Percentiles rank a stretch among this genome's conserved stretches.
Conservation (phyloP, 179 eudicot species). For the Silene vulgaris region DNA sequence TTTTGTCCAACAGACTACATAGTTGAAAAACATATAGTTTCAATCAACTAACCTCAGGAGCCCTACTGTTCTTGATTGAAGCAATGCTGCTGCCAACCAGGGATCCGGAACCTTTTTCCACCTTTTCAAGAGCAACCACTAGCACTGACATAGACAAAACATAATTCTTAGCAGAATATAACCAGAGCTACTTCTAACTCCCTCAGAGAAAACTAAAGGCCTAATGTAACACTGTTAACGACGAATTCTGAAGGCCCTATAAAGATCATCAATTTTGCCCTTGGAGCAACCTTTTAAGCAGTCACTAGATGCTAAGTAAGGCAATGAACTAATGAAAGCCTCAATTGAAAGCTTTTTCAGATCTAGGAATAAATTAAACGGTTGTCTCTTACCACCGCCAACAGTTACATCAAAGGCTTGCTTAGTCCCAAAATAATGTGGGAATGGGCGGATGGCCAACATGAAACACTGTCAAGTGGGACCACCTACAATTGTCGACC, state of each 20-base stretch:
- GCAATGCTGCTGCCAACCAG: conserved; percentile 90
- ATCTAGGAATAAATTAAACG: no score
- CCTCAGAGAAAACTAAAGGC: neutral
- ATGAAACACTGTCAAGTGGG: no score
- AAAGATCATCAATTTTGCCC: no score
- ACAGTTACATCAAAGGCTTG: no score
- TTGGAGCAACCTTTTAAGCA: no score
- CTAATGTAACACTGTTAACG: neutral
- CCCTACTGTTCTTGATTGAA: conserved; percentile 85
- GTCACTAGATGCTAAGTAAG: no score
- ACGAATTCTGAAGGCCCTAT: neutral
- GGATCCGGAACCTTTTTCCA: conserved; percentile 84
- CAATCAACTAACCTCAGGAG: conserved; percentile 70
- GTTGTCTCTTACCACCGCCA: no score
- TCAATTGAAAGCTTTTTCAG: no score
- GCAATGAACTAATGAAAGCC: no score
- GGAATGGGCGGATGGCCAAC: no score
- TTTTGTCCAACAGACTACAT: conserved; percentile 9
- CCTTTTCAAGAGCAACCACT: conserved; percentile 94
- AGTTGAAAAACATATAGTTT: conserved; percentile 3
- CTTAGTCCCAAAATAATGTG: no score
- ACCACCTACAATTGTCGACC: no score
- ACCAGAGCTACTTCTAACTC: conserved; percentile 3
- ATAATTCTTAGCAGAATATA: conserved; percentile 7
- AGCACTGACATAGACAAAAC: conserved; percentile 43